Conservation (phyloP, 768 basidiomycete species). For the Multifurca ochricompacta region DNA sequence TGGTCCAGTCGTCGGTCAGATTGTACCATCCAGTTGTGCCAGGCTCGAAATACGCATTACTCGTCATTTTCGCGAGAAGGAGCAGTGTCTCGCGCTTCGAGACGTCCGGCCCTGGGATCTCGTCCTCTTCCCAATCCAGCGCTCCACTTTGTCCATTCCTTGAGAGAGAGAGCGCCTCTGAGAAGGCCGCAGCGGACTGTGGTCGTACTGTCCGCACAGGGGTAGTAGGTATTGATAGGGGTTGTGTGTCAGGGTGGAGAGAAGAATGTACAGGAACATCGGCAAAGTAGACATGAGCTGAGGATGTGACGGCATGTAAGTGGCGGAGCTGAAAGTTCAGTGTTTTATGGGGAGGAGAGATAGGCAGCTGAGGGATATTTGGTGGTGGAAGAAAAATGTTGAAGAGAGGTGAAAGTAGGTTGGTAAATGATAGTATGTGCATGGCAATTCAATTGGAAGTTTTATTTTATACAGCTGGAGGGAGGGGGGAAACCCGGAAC, state of each 20-base stretch:
- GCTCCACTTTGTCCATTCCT: constrained; percentile 34
- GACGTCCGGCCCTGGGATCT: constrained; percentile 65
- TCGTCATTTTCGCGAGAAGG: constrained; percentile 82
- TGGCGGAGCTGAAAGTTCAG: constrained; percentile 52
- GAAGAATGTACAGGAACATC: constrained; percentile 31
- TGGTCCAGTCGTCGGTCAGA: constrained; percentile 54
- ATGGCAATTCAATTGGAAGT: background rate
- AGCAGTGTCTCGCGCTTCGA: constrained; percentile 63
- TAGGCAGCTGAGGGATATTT: background rate
- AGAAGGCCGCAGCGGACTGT: constrained; percentile 32
- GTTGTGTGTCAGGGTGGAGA: constrained; percentile 18
- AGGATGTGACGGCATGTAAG: constrained; percentile 41
- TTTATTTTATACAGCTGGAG: too few relatives aligned
- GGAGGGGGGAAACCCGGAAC: background rate
- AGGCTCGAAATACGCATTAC: constrained; percentile 62
- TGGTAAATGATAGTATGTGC: background rate
- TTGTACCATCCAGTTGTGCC: constrained; percentile 64
- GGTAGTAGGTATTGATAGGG: constrained; percentile 37
- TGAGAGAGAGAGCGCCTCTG: constrained; percentile 31
- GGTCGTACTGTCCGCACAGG: constrained; percentile 39
- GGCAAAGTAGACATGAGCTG: constrained; percentile 47
- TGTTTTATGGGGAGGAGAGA: background rate
- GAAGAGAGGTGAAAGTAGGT: background rate
- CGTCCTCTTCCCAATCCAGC: constrained; percentile 56
- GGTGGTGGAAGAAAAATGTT: background rate